Evolutionary conservation across 306 rosid genomes (phyloP), one percentile per base, ranked within the genome.

Genomic region (Bauhinia variegata): DNA sequence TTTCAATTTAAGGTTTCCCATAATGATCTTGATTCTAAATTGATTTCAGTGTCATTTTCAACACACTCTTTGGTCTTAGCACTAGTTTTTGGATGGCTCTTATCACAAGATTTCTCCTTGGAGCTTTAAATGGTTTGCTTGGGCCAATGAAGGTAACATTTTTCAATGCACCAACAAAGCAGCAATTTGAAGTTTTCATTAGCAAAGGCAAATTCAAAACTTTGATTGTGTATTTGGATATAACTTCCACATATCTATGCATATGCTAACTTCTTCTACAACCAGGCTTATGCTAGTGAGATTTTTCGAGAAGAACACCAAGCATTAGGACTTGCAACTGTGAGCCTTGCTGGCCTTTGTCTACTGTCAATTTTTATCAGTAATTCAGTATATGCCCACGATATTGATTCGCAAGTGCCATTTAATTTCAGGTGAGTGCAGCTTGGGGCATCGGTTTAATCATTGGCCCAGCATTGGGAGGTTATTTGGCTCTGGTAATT

Each of bases 31-130:
- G 7, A n/a, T 42, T 43, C 61, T 68, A 36, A 28, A 16, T 53
- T 67, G 68, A 44, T 64, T 63, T 51, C 82, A 93, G 98, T 82
- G 68, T 89, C 50, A 64, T 88, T 49, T 85, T 80, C 91, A 93
- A 93, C 81, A 83, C 88, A 67, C 76, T 89, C n/a, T 93, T 93
- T 75, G 98, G 97, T 74, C 88, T 93, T 16, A 93, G 98, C 81
- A 72, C 87, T 13, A 89, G 75, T 60, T 86, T 75, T 78, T 93
- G 98, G 96, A 88, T 89, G 97, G 98, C 96, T 33, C 2, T 93
- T 41, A n/a, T 17, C 8, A 76, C 82, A 19, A 82, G 98, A 67
- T 89, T 93, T 84, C 86, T 89, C 81, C 91, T 89, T 30, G 98
- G 98, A 65, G 36, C 80, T 75, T 83, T 89, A 65, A 88, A 88